These are phyloP conservation scores for Suillus placidus DNA, from an alignment of 768 basidiomycete genomes.

Conservation along the genomic window DNA sequence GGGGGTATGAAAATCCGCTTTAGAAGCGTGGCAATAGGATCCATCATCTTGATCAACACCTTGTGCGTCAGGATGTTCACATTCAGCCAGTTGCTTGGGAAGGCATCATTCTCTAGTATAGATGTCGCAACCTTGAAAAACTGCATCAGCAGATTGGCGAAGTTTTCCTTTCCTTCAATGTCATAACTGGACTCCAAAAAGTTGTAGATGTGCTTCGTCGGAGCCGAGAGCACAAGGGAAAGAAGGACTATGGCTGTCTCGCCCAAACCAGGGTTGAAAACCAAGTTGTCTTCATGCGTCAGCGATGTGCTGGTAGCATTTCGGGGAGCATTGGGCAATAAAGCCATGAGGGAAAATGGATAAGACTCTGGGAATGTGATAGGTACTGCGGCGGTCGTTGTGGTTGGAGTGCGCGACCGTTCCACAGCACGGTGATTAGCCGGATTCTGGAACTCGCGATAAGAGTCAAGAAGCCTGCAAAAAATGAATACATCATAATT, in stretches of 20 bases:
- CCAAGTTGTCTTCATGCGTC: slow-evolving; percentile 47
- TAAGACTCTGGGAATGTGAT: slow-evolving; percentile 93
- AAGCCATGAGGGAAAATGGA: slow-evolving; percentile 81
- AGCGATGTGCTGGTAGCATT: slow-evolving; percentile 44
- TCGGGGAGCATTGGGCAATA: slow-evolving; percentile 58
- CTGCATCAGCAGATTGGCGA: slow-evolving; percentile 67
- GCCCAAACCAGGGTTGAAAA: slow-evolving; percentile 77
- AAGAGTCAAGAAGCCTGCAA: slow-evolving; percentile 80
- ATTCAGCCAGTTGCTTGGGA: slow-evolving; percentile 90
- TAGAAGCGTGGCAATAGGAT: slow-evolving; percentile 76
- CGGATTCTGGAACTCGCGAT: slow-evolving; percentile 76
- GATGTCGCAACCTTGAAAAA: slow-evolving; percentile 83
- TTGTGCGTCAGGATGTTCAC: slow-evolving; percentile 87
- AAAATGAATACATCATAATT: slow-evolving; percentile 12
- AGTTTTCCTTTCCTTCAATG: slow-evolving; percentile 85
- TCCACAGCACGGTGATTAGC: slow-evolving; percentile 71
- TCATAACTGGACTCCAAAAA: slow-evolving; percentile 83
- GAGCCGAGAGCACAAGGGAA: slow-evolving; percentile 78
- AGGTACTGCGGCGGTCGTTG: slow-evolving; percentile 60
- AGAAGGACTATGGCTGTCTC: slow-evolving; percentile 87
- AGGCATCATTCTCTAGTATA: slow-evolving; percentile 85
- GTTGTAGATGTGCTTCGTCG: slow-evolving; percentile 72
- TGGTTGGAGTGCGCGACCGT: slow-evolving; percentile 60
- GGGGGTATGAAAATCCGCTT: slow-evolving; percentile 80
- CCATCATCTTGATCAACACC: slow-evolving; percentile 86